Conservation (phyloP, 805 yeast genomes). For the Lipomyces yamadae region DNA sequence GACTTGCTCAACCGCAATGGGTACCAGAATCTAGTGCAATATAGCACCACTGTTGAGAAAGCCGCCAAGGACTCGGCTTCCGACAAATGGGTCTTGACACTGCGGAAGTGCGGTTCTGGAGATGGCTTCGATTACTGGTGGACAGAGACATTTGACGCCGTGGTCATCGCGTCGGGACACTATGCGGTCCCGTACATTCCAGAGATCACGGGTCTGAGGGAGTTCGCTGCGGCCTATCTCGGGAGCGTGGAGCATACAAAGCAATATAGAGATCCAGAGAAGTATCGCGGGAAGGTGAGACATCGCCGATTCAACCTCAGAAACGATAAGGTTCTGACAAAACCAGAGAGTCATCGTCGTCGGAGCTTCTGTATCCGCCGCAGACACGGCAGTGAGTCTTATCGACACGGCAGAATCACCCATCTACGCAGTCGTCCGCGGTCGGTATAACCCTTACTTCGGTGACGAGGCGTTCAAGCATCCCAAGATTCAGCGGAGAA, state of each 20-base stretch:
- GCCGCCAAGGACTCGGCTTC: background rate
- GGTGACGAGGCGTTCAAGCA: conserved; percentile 4
- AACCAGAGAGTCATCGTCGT: background rate
- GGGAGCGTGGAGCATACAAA: conserved; percentile 4
- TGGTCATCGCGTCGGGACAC: background rate
- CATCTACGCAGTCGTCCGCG: conserved; percentile 2
- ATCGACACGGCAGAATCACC: background rate
- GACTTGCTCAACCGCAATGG: conserved; percentile 3
- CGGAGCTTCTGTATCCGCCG: conserved; percentile 5
- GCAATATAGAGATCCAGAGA: conserved; percentile 2
- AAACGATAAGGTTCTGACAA: background rate
- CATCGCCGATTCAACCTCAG: background rate
- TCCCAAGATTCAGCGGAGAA: conserved; percentile 1
- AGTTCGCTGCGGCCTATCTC: conserved; percentile 1
- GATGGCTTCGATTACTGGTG: conserved; percentile 3
- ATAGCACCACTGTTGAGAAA: conserved; percentile 2
- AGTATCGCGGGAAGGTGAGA: conserved; percentile 3
- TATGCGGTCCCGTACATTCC: conserved; percentile 4
- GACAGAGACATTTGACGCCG: conserved; percentile 2
- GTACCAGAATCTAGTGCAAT: conserved; percentile 1
- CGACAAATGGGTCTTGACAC: conserved; percentile 4
- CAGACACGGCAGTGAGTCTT: conserved; percentile 4
- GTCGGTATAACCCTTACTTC: conserved; percentile 4
- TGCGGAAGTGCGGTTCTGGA: conserved; percentile 3
- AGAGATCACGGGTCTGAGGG: conserved; percentile 1